A percentile compares a stretch with the other conserved stretches of the same genome.
phyloP scores from a whole-genome alignment of 164 flowering plant species.

The Cinnamomum micranthum region DNA sequence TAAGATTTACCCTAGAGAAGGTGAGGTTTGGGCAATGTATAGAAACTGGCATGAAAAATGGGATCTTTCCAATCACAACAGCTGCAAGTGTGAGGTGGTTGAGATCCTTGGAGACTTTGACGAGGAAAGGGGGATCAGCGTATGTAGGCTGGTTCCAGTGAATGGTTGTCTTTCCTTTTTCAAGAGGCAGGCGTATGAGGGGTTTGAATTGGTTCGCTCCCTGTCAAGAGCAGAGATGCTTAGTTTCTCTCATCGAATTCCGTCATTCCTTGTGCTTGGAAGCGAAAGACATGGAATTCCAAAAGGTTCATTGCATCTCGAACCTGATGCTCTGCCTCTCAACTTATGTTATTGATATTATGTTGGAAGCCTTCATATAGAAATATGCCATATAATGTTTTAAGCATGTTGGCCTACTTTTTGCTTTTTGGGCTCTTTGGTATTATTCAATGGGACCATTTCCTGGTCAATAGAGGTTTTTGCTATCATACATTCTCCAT shows the following conservation, averaged over 20 bases:
- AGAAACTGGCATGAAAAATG: slow-evolving; percentile 40
- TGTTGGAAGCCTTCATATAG: no score
- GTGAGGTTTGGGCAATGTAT: slow-evolving; percentile 61
- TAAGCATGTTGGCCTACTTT: no score
- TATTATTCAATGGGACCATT: no score
- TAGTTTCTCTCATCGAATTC: slow-evolving; percentile 49
- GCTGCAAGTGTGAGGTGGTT: slow-evolving; percentile 23
- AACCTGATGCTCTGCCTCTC: slow-evolving; percentile 47
- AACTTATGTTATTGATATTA: slow-evolving; percentile 1
- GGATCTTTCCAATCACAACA: slow-evolving; percentile 25
- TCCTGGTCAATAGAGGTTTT: no score
- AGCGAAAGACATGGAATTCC: slow-evolving; percentile 38
- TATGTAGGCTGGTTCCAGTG: slow-evolving; percentile 30
- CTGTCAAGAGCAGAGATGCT: slow-evolving; percentile 30
- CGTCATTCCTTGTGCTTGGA: slow-evolving; percentile 37
- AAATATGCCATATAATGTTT: no score
- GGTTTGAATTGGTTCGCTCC: slow-evolving; percentile 25
- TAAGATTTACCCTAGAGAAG: slow-evolving; percentile 42
- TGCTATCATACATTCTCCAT: no score
- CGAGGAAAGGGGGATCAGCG: slow-evolving; percentile 18
- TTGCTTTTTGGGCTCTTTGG: no score
- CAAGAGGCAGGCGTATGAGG: slow-evolving; percentile 26
- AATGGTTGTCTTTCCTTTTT: slow-evolving; percentile 37
- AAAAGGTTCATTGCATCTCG: slow-evolving; percentile 47
- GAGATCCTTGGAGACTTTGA: slow-evolving; percentile 38